Evolutionary conservation across 2,329 filamentous ascomycete genomes (phyloP).

Genomic region (Trichoderma sp.): DNA sequence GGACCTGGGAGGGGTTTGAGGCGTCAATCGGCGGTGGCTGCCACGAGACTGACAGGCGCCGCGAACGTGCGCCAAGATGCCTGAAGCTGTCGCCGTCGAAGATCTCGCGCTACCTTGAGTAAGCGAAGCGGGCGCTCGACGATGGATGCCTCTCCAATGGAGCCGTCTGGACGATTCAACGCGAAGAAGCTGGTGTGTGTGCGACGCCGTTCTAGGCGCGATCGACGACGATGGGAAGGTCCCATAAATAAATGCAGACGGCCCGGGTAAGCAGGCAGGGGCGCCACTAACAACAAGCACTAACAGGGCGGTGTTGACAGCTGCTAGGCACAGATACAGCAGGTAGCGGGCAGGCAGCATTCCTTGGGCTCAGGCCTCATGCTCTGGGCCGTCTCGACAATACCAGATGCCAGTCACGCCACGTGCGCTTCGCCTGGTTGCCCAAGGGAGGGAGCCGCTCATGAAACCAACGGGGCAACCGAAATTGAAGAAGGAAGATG

Average conservation of each 20-base stretch:
- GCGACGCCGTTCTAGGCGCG: conserved; percentile 20
- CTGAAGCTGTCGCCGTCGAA: not conserved
- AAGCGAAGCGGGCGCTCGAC: not conserved
- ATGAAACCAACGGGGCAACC: conserved; percentile 9
- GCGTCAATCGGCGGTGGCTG: not conserved
- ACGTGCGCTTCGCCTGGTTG: not conserved
- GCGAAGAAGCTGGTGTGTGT: conserved; percentile 20
- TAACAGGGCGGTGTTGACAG: not conserved
- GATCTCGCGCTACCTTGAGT: not conserved
- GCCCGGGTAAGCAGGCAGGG: conserved; percentile 18
- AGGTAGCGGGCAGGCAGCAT: not conserved
- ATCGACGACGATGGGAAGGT: conserved; percentile 19
- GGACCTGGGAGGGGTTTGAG: conserved; percentile 6
- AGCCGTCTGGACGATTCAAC: not conserved
- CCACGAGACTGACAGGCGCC: not conserved
- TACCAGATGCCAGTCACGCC: conserved; percentile 4
- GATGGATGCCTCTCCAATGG: conserved; percentile 2
- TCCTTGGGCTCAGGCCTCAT: not conserved
- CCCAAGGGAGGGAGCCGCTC: not conserved
- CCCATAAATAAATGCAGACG: conserved; percentile 17
- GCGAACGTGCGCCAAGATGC: not conserved
- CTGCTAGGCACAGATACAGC: conserved; percentile 14
- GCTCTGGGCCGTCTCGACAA: not conserved
- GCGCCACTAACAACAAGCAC: not conserved
- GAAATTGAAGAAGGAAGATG: not conserved